These are phyloP conservation scores for Lecanicillium sp. DNA, from an alignment of 2,329 filamentous ascomycete genomes.

Conservation along the genomic window DNA sequence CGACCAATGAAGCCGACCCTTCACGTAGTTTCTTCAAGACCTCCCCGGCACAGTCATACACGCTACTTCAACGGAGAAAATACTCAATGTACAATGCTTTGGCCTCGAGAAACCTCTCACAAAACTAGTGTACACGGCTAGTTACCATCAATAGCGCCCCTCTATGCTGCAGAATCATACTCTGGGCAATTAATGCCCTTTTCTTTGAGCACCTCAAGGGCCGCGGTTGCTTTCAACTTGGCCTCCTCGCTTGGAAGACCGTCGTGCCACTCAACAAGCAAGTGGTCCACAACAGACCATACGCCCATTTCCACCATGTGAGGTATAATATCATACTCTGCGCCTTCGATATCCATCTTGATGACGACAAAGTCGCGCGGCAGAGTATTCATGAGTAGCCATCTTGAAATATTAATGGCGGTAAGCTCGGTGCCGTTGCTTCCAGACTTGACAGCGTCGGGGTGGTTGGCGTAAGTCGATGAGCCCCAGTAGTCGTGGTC, in stretches of 20 bases:
- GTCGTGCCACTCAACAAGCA: conserved; percentile 9
- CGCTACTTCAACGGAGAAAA: too few species aligned
- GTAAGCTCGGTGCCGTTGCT: conserved; percentile 9
- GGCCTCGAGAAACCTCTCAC: too few species aligned
- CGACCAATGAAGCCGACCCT: too few species aligned
- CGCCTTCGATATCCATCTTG: conserved; percentile 13
- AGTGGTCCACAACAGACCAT: conserved; percentile 8
- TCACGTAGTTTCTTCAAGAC: too few species aligned
- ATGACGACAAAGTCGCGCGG: conserved; percentile 12
- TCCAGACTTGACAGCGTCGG: conserved; percentile 8
- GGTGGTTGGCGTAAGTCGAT: conserved; percentile 9
- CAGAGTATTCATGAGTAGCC: conserved; percentile 12
- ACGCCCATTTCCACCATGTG: conserved; percentile 7
- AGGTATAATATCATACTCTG: conserved; percentile 8
- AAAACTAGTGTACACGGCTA: too few species aligned
- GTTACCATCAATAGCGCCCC: too few species aligned
- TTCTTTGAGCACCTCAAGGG: not conserved
- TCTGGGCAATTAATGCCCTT: conserved; percentile 1
- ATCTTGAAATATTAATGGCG: conserved; percentile 9
- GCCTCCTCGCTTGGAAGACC: conserved; percentile 1
- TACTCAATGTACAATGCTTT: too few species aligned
- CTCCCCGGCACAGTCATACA: too few species aligned
- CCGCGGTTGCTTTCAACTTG: not conserved
- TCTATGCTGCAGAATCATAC: conserved; percentile 1
- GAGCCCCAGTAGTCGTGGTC: conserved; percentile 9